These are phyloP conservation scores for Alnus rubra DNA, from an alignment of 306 rosid genomes.

Conservation along the genomic window DNA sequence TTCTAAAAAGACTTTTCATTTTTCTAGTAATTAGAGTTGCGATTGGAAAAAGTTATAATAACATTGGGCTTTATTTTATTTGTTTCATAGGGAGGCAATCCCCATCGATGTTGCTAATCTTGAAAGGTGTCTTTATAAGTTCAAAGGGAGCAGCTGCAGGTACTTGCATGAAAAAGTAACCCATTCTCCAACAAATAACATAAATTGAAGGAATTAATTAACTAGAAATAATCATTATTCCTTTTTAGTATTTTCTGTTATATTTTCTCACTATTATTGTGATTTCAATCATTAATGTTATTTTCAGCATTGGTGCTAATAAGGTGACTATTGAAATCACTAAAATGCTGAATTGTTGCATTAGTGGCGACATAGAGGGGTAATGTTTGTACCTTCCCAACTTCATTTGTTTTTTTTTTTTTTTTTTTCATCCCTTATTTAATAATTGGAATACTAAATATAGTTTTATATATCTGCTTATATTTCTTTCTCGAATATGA, in stretches of 20 bases:
- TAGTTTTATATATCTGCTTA: background rate
- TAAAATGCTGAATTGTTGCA: conserved; percentile 17
- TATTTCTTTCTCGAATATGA: background rate
- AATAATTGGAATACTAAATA: background rate
- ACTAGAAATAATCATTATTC: too few relatives aligned
- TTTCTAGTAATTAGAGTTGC: background rate
- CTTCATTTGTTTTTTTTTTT: too few relatives aligned
- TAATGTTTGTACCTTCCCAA: background rate
- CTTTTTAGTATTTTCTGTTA: too few relatives aligned
- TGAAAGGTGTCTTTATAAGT: conserved; percentile 20
- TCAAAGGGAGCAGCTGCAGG: conserved; percentile 12
- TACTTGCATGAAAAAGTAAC: too few relatives aligned
- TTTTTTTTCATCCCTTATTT: too few relatives aligned
- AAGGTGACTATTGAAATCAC: conserved; percentile 21
- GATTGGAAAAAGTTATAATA: background rate
- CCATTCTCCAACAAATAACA: too few relatives aligned
- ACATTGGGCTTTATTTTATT: background rate
- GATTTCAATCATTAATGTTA: background rate
- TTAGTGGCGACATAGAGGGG: conserved; percentile 27
- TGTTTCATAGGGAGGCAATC: conserved; percentile 12
- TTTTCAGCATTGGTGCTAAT: conserved; percentile 44
- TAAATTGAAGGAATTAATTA: too few relatives aligned
- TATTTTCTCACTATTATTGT: background rate
- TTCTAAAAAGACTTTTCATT: too few relatives aligned
- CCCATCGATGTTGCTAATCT: background rate